Evolutionary conservation across 106 monocot genomes (phyloP), one percentile per base, ranked within the genome.

Genomic region (Cymbidium sinense): DNA sequence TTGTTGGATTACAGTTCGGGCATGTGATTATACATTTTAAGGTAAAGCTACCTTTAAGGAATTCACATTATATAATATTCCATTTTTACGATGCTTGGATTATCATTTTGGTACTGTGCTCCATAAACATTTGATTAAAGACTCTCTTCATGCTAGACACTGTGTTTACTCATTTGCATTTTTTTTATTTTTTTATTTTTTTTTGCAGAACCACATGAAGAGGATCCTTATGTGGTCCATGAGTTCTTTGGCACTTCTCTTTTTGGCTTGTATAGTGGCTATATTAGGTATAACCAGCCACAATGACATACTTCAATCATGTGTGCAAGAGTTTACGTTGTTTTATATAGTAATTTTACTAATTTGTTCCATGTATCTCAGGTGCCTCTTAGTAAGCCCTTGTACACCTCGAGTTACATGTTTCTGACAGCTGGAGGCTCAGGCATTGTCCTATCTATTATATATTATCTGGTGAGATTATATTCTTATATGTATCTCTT

Each of bases 321-420:
- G 13, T 78, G 9, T 44, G 29, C 13, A 54, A 13, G 5, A 30
- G 65, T 54, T 5, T 62, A 73, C 33, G 55, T 77, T 28, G 2
- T 78, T 71, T 75, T 27, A 20, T 67, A 30, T 43, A 34, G 74
- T 2, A 37, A 8, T 17, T 13, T 81, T n/a, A 34, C 64, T 8
- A 37, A 4, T 17, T 15, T 81, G 11, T 37, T 65, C 79, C 75
- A 39, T 64, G 64, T 51, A 30, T 78, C 77, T 70, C 81, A 98
- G 96, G 96, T 78, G 84, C 96, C 96, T 82, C 85, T 98, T 47
- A 94, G 91, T 82, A 98, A 98, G 84, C 96, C 96, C 41, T 84
- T 98, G 77, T 98, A 94, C 76, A 94, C 94, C 34, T 31, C 92
- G 39, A 98, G 94, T 87, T 98, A 98, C 75, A 88, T 90, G 90